Evolutionary conservation across 305 asterid species (phyloP), one percentile per base, ranked within the genome.

Genomic region (Fraxinus dipetala): DNA sequence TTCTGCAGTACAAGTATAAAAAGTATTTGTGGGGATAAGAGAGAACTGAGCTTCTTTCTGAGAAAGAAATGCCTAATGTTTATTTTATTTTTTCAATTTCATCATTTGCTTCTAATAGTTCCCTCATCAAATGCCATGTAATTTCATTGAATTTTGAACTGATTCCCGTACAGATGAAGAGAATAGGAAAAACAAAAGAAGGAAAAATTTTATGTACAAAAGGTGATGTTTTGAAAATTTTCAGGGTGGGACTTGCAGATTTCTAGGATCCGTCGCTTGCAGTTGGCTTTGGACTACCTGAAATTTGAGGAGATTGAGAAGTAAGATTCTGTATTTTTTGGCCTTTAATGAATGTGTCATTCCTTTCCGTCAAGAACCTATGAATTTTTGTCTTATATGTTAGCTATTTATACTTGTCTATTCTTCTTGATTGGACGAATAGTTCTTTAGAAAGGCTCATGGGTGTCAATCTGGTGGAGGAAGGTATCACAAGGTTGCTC

Each of bases 401-500:
- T 32, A 70, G 5, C 85, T 78, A 74, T 84, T 88, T 87, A 73
- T 82, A 87, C 36, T 77, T 54, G 76, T 30, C 24, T 80, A 34
- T 85, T 86, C 80, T 84, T 87, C 82, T 83, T 81, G 83, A 81
- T 87, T 88, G 89, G 84, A 70, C 84, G 84, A 87, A 80, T 94
- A 96, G 99, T 83, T 94, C 99, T 78, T 87, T 96, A 77, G 95
- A 90, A 89, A 90, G 90, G 98, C 99, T 96, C 78, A 87, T 86
- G 87, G 85, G 87, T 79, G 89, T 89, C 89, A 89, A 90, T 86
- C 86, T 94, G 87, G 98, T 96, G 20, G 97, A 89, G 87, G 99
- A 96, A 89, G 98, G 98, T 88, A 87, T 93, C 85, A 84, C 93
- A 92, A 91, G 97, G 88, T 65, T 96, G 90, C 89, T 94, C 87